These are phyloP conservation scores for Selaginella tamariscina DNA, from an alignment of 75 land plant species.

Conservation along the genomic window DNA sequence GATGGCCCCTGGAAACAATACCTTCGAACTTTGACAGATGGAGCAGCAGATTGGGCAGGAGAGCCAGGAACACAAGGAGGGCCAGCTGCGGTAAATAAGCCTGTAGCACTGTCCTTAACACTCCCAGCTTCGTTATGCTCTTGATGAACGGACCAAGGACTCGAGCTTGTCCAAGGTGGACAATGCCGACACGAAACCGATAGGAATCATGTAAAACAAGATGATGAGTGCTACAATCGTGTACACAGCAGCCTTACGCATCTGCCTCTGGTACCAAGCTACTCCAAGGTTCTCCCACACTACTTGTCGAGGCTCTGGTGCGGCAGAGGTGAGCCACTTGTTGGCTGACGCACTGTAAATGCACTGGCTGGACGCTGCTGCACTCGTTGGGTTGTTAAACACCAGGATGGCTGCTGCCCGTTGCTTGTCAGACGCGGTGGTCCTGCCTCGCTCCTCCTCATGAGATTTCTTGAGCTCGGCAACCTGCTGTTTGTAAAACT, in stretches of 20 bases:
- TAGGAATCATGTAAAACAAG: conserved; percentile 87
- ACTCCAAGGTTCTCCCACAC: conserved; percentile 54
- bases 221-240: conserved; percentile 48
- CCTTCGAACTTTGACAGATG: conserved; percentile 65
- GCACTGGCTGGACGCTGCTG: conserved; percentile 35
- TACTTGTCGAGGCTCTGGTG: conserved; percentile 77
- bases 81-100: conserved; percentile 82
- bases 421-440: conserved; percentile 42
- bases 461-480: conserved; percentile 37
- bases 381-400: conserved; percentile 48
- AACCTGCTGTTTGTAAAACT: conserved; percentile 46
- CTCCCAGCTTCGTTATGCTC: conserved; percentile 28
- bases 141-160: conserved; percentile 61
- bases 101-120: conserved; percentile 51
- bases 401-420: conserved; percentile 60
- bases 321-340: conserved; percentile 58
- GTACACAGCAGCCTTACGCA: conserved; percentile 42
- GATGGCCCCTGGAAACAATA: conserved; percentile 51
- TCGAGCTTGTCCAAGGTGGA: conserved; percentile 56
- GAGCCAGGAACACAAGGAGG: conserved; percentile 57
- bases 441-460: conserved; percentile 36
- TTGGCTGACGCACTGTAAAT: conserved; percentile 36
- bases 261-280: conserved; percentile 32
- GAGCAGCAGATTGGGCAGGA: conserved; percentile 61
- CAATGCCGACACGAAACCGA: conserved; percentile 52